Evolutionary conservation across 106 monocot genomes (phyloP).

Genomic region (Dioscorea dumetorum): DNA sequence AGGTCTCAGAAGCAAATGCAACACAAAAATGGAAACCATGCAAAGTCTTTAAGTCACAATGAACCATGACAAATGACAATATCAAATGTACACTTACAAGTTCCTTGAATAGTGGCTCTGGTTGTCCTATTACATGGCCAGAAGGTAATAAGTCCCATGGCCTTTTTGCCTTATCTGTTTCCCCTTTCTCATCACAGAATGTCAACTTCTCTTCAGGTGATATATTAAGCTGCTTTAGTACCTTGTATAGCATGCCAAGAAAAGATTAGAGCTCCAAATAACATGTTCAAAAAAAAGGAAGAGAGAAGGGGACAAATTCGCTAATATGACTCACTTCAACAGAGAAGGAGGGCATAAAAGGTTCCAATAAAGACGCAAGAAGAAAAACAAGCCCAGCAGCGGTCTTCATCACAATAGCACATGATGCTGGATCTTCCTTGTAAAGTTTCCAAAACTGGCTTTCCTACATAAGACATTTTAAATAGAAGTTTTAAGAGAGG

Average conservation of each 20-base stretch:
- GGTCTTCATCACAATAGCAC: slow-evolving; percentile 86
- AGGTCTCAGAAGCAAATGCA: too few species aligned
- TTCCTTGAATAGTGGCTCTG: slow-evolving; percentile 86
- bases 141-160: slow-evolving; percentile 82
- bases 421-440: slow-evolving; percentile 75
- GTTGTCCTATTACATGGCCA: slow-evolving; percentile 86
- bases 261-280: slow-evolving; percentile 7
- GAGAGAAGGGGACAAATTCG: neutral
- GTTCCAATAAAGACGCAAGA: slow-evolving; percentile 83
- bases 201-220: slow-evolving; percentile 35
- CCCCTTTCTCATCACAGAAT: slow-evolving; percentile 64
- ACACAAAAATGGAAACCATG: neutral
- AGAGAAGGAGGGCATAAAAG: slow-evolving; percentile 97
- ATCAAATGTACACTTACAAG: slow-evolving; percentile 38
- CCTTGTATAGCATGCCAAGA: slow-evolving; percentile 33
- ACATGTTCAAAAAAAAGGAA: neutral
- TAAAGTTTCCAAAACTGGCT: slow-evolving; percentile 95
- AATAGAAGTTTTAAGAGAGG: neutral
- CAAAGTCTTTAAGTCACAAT: neutral
- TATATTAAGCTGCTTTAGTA: slow-evolving; percentile 80
- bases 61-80: neutral
- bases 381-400: slow-evolving; percentile 86
- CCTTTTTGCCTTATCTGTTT: slow-evolving; percentile 47
- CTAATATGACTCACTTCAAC: slow-evolving; percentile 41
- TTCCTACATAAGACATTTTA: slow-evolving; percentile 38